Evolutionary conservation across 164 flowering plant genomes (phyloP), one percentile per base, ranked within the genome.

Genomic region (Chimonanthus praecox): DNA sequence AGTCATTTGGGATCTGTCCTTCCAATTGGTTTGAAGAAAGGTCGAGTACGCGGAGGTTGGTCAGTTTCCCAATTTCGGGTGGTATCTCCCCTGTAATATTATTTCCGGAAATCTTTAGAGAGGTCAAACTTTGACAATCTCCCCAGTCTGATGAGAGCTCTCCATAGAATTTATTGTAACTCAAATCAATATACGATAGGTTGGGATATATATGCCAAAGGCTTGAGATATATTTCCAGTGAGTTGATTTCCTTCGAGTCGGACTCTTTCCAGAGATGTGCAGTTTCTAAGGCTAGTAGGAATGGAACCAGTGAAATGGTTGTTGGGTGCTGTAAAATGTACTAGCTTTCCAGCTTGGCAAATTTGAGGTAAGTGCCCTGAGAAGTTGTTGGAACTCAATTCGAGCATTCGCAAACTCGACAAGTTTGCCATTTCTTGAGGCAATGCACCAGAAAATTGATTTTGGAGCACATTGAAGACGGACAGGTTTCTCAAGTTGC

Each of bases 371-470:
- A 76, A 58, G 6, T 47, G 50, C n/a, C 82, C 75, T 9, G 79
- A 65, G 77, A 80, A 73, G 20, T 67, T 73, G 74, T 76, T 80
- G 51, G 48, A 47, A 47, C 64, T 74, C 49, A 83, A 47, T 63
- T 70, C n/a, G 15, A 76, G 66, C 43, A 76, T 64, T 69, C 49
- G 58, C 7, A 47, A 66, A 68, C 47, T 69, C 33, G 18, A 74
- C 11, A 87, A 80, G 44, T 58, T 71, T 2, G 74, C 76, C 47
- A 80, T 67, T 70, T 80, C 75, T 11, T 46, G 63, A 8, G 82
- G 82, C 20, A 80, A 63, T 4, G 33, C 20, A 18, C 82, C 82
- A 48, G 7, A 85, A 72, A 0, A 87, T 47, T 20, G 60, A 71
- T 76, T 21, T 21, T 21, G 33, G 0, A 76, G 4, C 44, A 18